phyloP scores from a whole-genome alignment of 208 protist genomes.

The Strigomonas culicis region DNA sequence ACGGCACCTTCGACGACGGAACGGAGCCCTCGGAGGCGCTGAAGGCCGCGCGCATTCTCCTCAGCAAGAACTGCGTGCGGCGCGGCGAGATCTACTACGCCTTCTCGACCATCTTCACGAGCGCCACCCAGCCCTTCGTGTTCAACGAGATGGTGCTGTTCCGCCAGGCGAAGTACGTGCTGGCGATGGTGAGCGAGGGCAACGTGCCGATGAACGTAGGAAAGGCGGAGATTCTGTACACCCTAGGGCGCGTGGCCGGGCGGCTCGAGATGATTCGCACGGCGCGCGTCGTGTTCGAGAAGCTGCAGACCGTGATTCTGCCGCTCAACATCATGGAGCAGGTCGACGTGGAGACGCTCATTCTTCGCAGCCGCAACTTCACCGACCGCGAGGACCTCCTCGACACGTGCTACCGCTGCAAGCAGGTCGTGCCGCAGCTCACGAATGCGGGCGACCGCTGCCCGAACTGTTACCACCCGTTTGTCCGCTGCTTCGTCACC shows the following conservation, averaged over 20 bases:
- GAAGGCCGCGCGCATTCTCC: slow-evolving; percentile 64
- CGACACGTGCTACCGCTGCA: slow-evolving; percentile 91
- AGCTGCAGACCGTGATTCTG: slow-evolving; percentile 84
- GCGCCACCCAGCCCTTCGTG: slow-evolving; percentile 89
- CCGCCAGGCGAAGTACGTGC: slow-evolving; percentile 79
- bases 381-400: slow-evolving; percentile 90
- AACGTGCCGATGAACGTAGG: slow-evolving; percentile 87
- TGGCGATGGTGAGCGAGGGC: slow-evolving; percentile 51
- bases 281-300: slow-evolving; percentile 83
- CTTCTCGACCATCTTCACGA: slow-evolving; percentile 82
- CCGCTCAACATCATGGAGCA: slow-evolving; percentile 83
- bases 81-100: slow-evolving; percentile 92
- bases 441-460: slow-evolving; percentile 82
- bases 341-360: slow-evolving; percentile 88
- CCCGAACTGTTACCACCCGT: slow-evolving; percentile 90
- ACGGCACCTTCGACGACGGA: slow-evolving; percentile 64
- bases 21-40: slow-evolving; percentile 47
- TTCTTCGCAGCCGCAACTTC: slow-evolving; percentile 84
- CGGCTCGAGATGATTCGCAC: slow-evolving; percentile 90
- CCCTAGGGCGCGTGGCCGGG: slow-evolving; percentile 80
- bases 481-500: slow-evolving; percentile 89
- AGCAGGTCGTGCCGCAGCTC: slow-evolving; percentile 83
- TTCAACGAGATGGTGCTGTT: slow-evolving; percentile 86
- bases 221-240: slow-evolving; percentile 83
- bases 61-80: slow-evolving; percentile 75